phyloP scores from a whole-genome alignment of 257 asterid genomes.

The Solanum boliviense region DNA sequence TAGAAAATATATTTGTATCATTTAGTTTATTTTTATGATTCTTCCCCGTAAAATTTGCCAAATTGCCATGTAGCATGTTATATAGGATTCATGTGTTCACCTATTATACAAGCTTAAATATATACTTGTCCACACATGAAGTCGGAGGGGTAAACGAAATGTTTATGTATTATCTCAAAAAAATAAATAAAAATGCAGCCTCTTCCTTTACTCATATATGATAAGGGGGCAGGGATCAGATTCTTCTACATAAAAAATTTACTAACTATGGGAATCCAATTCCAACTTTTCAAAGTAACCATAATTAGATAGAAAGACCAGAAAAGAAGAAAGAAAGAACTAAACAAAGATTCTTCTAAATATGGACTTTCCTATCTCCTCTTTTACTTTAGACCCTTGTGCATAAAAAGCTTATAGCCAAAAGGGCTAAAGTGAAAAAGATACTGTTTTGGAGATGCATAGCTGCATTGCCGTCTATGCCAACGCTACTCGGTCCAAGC shows the following conservation, averaged over 20 bases:
- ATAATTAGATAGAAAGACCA: not conserved
- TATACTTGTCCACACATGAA: not conserved
- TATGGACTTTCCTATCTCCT: not conserved
- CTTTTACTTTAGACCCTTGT: not conserved
- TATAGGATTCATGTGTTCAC: not conserved
- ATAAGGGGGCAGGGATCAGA: not conserved
- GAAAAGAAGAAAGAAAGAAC: not conserved
- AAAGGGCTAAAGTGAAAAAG: not conserved
- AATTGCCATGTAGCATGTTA: not conserved
- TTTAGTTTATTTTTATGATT: not conserved
- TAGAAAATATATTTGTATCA: too few species aligned
- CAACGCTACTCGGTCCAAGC: not conserved
- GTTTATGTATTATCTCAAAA: not conserved
- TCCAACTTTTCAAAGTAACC: not conserved
- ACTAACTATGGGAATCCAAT: constrained; percentile 5
- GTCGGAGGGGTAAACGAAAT: not conserved
- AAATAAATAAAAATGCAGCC: not conserved
- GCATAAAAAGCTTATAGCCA: not conserved
- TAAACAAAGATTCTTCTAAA: not conserved
- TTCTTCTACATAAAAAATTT: not conserved
- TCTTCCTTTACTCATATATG: not conserved
- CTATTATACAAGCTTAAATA: too few species aligned
- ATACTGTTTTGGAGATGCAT: not conserved
- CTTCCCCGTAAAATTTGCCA: not conserved
- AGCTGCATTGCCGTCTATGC: not conserved